These are phyloP conservation scores for Mycosarcoma mackinlayi DNA, from an alignment of 1,284 basidiomycete genomes.

Conservation along the genomic window DNA sequence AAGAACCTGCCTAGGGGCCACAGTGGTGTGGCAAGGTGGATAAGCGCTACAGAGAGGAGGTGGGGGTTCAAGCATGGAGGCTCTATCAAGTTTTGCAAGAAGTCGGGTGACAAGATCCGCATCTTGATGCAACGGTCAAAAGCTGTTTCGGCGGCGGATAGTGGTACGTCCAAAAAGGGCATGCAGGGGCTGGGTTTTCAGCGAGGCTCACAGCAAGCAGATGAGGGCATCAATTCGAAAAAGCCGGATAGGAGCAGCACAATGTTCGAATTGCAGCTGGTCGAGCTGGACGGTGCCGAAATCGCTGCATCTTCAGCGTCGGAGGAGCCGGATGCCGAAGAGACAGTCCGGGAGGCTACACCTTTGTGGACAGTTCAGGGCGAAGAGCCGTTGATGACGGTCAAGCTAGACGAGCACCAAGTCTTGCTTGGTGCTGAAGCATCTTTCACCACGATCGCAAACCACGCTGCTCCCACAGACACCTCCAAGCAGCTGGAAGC, in stretches of 20 bases:
- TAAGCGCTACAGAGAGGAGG: background rate
- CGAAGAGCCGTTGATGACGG: conserved; percentile 38
- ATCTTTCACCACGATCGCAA: conserved; percentile 3
- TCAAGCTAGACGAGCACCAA: conserved; percentile 24
- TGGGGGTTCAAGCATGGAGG: conserved; percentile 6
- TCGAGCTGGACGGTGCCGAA: conserved; percentile 12
- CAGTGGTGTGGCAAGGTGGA: conserved; percentile 12
- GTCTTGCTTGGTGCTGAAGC: conserved; percentile 32
- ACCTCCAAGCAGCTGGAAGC: background rate
- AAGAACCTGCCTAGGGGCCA: conserved; percentile 6
- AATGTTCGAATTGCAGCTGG: conserved; percentile 33
- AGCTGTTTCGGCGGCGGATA: too few relatives aligned
- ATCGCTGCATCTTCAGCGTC: too few relatives aligned
- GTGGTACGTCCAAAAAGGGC: background rate
- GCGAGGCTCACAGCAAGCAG: background rate
- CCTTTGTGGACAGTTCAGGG: conserved; percentile 31
- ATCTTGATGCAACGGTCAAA: conserved; percentile 22
- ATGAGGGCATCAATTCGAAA: background rate
- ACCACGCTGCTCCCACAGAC: too few relatives aligned
- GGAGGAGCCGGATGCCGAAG: background rate
- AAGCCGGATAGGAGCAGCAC: conserved; percentile 4
- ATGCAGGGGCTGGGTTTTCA: conserved; percentile 36
- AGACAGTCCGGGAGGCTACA: background rate
- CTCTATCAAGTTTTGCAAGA: conserved; percentile 23
- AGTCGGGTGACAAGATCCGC: conserved; percentile 4